These are phyloP conservation scores for Brassica carinata DNA, from an alignment of 345 rosid species.

Conservation along the genomic window DNA sequence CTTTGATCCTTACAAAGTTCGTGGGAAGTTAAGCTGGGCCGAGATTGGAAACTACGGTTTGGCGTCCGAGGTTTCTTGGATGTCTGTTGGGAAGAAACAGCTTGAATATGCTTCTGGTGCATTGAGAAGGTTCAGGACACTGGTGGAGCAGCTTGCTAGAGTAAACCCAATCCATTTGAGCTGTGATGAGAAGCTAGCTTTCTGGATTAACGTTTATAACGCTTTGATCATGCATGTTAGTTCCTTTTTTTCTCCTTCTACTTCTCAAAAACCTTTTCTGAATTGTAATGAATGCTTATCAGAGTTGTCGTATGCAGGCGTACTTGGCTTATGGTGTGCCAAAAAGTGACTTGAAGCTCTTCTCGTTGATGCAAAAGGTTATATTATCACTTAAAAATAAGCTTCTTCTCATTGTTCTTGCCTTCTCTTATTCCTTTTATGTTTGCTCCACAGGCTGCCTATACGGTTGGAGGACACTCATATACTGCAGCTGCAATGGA, in stretches of 20 bases:
- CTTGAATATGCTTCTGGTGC: constrained; percentile 94
- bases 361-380: constrained; percentile 97
- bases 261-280: constrained; percentile 18
- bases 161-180: constrained; percentile 78
- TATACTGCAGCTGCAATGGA: constrained; percentile 81
- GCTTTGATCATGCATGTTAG: constrained; percentile 96
- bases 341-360: constrained; percentile 85
- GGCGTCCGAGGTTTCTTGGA: constrained; percentile 87
- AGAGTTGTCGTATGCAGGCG: constrained; percentile 54
- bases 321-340: constrained; percentile 98
- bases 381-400: constrained; percentile 21
- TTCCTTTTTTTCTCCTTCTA: constrained; percentile 13
- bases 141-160: constrained; percentile 85
- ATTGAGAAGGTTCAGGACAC: constrained; percentile 75
- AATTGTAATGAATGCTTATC: constrained; percentile 11
- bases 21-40: constrained; percentile 85
- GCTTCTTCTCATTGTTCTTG: constrained; percentile 3
- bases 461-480: constrained; percentile 90
- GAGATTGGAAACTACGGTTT: constrained; percentile 71
- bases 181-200: constrained; percentile 85
- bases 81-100: constrained; percentile 96
- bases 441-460: constrained; percentile 65
- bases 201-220: constrained; percentile 94
- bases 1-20: constrained; percentile 80
- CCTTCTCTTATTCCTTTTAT: background rate